phyloP scores from a whole-genome alignment of 2,329 filamentous ascomycete species.

The Sporothrix protearum region DNA sequence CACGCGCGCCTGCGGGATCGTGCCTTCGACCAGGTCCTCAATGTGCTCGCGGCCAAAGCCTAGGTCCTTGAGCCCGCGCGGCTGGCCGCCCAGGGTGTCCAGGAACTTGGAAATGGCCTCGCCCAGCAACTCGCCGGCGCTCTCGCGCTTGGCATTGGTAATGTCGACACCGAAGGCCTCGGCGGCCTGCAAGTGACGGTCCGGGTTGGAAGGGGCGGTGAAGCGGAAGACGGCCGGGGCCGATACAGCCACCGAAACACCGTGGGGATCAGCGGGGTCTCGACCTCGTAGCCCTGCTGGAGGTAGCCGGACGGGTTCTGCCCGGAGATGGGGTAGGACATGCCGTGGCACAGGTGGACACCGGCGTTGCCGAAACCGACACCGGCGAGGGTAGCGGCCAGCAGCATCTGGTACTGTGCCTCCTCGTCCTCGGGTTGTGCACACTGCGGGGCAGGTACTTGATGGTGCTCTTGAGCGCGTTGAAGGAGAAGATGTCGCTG shows the following conservation, averaged over 20 bases:
- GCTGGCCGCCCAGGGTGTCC: constrained; percentile 81
- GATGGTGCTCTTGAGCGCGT: constrained; percentile 76
- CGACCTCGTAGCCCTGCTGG: constrained; percentile 79
- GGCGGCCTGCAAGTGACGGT: constrained; percentile 70
- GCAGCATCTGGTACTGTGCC: constrained; percentile 91
- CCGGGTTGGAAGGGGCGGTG: constrained; percentile 67
- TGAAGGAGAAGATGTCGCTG: constrained; percentile 91
- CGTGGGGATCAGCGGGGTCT: constrained; percentile 81
- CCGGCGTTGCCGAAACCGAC: constrained; percentile 98
- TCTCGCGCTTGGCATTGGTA: constrained; percentile 80
- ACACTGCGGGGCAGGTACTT: constrained; percentile 90
- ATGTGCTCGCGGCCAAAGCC: constrained; percentile 76
- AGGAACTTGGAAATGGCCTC: constrained; percentile 82
- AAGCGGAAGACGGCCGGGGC: constrained; percentile 51
- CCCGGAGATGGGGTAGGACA: constrained; percentile 96
- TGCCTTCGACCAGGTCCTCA: constrained; percentile 85
- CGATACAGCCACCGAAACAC: constrained; percentile 70
- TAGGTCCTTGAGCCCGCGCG: constrained; percentile 74
- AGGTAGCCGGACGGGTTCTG: constrained; percentile 83
- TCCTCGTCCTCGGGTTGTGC: constrained; percentile 81
- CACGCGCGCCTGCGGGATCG: constrained; percentile 85
- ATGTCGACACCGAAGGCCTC: constrained; percentile 58
- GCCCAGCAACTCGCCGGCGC: constrained; percentile 80
- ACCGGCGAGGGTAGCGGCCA: constrained; percentile 88
- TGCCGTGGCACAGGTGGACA: constrained; percentile 77